Base-by-base conservation (phyloP, 2,329 filamentous ascomycete species). In the Ophiocordyceps unilateralis region DNA sequence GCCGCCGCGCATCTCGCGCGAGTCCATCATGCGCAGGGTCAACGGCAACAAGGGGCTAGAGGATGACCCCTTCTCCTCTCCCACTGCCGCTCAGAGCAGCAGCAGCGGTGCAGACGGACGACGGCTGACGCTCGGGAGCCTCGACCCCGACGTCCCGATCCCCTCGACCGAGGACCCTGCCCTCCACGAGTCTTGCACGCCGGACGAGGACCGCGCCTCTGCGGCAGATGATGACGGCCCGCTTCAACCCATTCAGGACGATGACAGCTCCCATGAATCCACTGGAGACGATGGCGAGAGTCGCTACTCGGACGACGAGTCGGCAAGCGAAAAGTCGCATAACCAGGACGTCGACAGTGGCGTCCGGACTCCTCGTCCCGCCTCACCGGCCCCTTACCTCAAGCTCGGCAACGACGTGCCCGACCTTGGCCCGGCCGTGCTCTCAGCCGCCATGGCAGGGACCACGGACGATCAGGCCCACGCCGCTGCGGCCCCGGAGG, bases 11-110 rank as follows among this genome's bases (percentile, higher is more conserved):
- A 93, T 96, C 55, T 95, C 89, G 9, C 77, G 89, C 32, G 91
- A 96, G 58, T 94, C 88, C 0, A 96, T 96, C 51, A 68, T 96
- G 52, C 80, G 84, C 43, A 86, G 89, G 48, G 81, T 95, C 44
- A 85, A 91, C 57, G 84, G 71, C 40, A 72, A 69, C 51, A 62
- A 68, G 46, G 51, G 61, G 40, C 67, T 72, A 39, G 73, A 78
- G 19, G 63, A 67, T 45, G 79, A 75, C 48, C 72, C 73, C 51
- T 76, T 81, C 52, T 78, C 75, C 4, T 78, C 77, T 2, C 74
- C 76, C 1, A 63, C 66, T n/a, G 66, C 70, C 2, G 23, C 34
- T n/a, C n/a, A n/a, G n/a, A n/a, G n/a, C 23, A 15, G 34, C 3
- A 21, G 32, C 8, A 77, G 64, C 50, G 71, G 75, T 12, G 68